Percentiles rank a stretch among this genome's conserved stretches.
These are phyloP conservation scores for Penicillium sp. DNA, from an alignment of 2,329 filamentous ascomycete species.

Conservation along the genomic window DNA sequence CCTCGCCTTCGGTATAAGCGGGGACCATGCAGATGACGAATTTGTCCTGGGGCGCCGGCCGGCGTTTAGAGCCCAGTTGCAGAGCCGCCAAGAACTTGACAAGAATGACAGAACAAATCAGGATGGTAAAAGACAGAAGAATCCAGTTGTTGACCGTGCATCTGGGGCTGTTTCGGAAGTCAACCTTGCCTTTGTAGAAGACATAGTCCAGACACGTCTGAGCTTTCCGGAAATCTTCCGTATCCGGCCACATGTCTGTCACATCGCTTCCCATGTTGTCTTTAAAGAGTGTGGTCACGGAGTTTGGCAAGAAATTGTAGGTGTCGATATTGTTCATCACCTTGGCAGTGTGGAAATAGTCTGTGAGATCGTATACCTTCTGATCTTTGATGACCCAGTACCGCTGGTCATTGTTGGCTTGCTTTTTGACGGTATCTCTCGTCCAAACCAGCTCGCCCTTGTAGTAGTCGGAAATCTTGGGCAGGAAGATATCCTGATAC, in stretches of 20 bases:
- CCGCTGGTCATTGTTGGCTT: slow-evolving; percentile 64
- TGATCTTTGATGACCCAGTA: slow-evolving; percentile 75
- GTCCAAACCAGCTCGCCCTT: slow-evolving; percentile 79
- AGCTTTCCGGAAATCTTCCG: slow-evolving; percentile 56
- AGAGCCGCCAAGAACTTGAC: slow-evolving; percentile 90
- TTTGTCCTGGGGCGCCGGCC: slow-evolving; percentile 88
- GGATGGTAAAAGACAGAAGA: slow-evolving; percentile 76
- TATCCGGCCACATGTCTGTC: slow-evolving; percentile 57
- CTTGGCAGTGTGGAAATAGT: slow-evolving; percentile 78
- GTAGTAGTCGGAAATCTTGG: slow-evolving; percentile 76
- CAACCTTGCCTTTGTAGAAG: slow-evolving; percentile 76
- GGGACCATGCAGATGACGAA: slow-evolving; percentile 98
- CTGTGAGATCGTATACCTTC: slow-evolving; percentile 78
- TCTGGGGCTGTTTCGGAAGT: slow-evolving; percentile 70
- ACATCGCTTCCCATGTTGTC: slow-evolving; percentile 77
- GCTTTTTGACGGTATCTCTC: slow-evolving; percentile 51
- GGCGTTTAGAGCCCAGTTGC: slow-evolving; percentile 86
- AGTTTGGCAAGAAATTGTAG: slow-evolving; percentile 68
- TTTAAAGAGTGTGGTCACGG: slow-evolving; percentile 63
- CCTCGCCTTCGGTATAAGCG: slow-evolving; percentile 96
- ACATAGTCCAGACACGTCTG: slow-evolving; percentile 75
- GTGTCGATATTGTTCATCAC: slow-evolving; percentile 49
- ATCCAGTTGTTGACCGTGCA: slow-evolving; percentile 92
- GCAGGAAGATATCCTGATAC: slow-evolving; percentile 71
- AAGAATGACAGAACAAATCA: slow-evolving; percentile 72